Evolutionary conservation across 2,329 filamentous ascomycete genomes (phyloP).

Genomic region (Fonsecaea nubica): DNA sequence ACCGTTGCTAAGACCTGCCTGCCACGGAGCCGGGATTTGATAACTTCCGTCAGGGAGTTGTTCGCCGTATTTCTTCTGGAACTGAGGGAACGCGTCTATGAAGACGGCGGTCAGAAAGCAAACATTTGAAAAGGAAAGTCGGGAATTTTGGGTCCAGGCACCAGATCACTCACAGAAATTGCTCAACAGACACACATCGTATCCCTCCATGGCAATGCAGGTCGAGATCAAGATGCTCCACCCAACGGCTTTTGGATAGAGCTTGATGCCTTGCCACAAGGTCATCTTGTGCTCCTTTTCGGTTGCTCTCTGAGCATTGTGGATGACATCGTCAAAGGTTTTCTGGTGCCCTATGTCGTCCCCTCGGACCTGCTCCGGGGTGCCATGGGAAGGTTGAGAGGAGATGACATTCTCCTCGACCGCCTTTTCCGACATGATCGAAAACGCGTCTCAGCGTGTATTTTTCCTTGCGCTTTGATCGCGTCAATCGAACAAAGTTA

Average conservation of each 20-base stretch:
- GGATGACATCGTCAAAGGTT: conserved; percentile 44
- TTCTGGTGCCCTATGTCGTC: conserved; percentile 25
- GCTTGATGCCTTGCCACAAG: conserved; percentile 74
- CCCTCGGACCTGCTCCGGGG: conserved; percentile 17
- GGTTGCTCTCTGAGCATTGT: conserved; percentile 52
- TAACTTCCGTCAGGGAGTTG: conserved; percentile 41
- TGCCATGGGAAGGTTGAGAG: conserved; percentile 14
- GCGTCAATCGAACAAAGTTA: background rate
- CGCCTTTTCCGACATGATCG: conserved; percentile 29
- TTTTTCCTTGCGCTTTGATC: background rate
- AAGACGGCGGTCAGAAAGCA: background rate
- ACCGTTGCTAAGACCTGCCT: conserved; percentile 44
- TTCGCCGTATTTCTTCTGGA: conserved; percentile 44
- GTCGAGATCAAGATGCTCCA: conserved; percentile 90
- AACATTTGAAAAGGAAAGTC: background rate
- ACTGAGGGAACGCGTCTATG: conserved; percentile 44
- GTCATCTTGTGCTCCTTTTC: conserved; percentile 69
- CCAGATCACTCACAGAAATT: conserved; percentile 35
- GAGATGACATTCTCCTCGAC: conserved; percentile 29
- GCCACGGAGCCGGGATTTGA: conserved; percentile 44
- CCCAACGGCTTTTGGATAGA: conserved; percentile 84
- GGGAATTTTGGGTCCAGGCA: background rate
- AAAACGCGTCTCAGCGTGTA: background rate
- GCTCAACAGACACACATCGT: conserved; percentile 68
- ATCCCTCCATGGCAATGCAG: conserved; percentile 80